Conservation (phyloP, 2,329 filamentous ascomycete genomes). For the Penicillium glabrum region DNA sequence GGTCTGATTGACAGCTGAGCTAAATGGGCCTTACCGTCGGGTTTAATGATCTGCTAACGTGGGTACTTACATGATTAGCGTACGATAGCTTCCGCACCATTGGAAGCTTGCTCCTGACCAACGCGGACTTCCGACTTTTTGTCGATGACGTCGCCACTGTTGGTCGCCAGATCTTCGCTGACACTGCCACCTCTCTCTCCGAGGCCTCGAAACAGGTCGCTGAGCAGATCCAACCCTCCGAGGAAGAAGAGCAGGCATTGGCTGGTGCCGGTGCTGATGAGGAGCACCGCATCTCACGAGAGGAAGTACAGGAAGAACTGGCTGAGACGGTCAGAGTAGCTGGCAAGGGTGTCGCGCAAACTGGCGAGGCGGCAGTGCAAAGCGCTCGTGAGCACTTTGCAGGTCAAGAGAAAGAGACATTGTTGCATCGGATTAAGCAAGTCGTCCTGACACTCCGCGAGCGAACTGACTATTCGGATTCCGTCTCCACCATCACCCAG, state of each 20-base stretch:
- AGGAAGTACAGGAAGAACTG: conserved; percentile 63
- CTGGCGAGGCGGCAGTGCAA: conserved; percentile 59
- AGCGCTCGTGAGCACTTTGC: conserved; percentile 73
- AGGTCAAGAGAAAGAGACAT: conserved; percentile 69
- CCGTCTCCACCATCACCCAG: conserved; percentile 73
- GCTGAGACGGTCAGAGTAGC: conserved; percentile 51
- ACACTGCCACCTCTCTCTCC: conserved; percentile 78
- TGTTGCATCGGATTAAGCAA: conserved; percentile 74
- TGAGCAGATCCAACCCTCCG: conserved; percentile 68
- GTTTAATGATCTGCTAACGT: conserved; percentile 13
- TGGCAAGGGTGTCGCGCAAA: conserved; percentile 37
- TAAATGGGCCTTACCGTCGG: conserved; percentile 1
- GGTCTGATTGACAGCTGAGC: not conserved
- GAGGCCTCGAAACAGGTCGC: conserved; percentile 72
- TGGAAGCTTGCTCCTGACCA: conserved; percentile 79
- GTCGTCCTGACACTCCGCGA: conserved; percentile 72
- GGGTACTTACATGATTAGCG: conserved; percentile 46
- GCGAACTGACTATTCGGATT: conserved; percentile 79
- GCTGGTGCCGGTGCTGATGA: conserved; percentile 45
- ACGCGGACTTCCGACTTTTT: conserved; percentile 86
- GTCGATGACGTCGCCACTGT: conserved; percentile 76
- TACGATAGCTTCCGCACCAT: conserved; percentile 82
- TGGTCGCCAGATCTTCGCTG: conserved; percentile 79
- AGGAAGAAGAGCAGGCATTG: conserved; percentile 58
- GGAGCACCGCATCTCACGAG: conserved; percentile 53